Conservation (phyloP, 2,329 filamentous ascomycete genomes). For the Venturiaceae sp. region DNA sequence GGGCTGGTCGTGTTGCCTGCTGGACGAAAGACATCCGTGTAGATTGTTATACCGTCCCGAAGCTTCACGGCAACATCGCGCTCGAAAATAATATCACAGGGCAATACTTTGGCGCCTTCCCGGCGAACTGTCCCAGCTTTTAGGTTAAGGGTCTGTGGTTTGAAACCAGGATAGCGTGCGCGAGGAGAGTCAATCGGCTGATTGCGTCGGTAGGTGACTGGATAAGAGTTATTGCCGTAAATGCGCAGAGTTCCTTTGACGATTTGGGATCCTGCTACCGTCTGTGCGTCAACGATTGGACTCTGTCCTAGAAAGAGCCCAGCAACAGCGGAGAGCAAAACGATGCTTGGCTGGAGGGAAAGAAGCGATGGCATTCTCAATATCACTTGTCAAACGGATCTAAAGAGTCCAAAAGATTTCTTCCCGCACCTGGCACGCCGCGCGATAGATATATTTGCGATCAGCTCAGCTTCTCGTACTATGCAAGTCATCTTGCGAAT, state of each 20-base stretch:
- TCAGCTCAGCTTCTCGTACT: no score
- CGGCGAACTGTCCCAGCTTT: background rate
- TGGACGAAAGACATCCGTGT: constrained; percentile 6
- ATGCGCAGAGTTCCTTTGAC: background rate
- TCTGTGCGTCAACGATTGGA: background rate
- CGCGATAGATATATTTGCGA: no score
- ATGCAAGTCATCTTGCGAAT: no score
- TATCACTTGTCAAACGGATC: no score
- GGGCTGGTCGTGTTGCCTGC: background rate
- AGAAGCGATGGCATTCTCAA: no score
- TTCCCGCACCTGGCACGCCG: no score
- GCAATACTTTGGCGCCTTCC: background rate
- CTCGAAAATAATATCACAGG: constrained; percentile 4
- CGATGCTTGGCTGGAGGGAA: no score
- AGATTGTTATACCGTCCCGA: constrained; percentile 1
- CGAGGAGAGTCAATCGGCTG: background rate
- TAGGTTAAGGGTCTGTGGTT: background rate
- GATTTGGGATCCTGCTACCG: background rate
- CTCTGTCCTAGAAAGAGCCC: background rate
- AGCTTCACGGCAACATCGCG: constrained; percentile 2
- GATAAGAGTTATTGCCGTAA: background rate
- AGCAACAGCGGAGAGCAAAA: no score
- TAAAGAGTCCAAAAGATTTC: no score
- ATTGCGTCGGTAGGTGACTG: background rate
- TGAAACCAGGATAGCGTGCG: background rate